Conservation (phyloP, 2,329 filamentous ascomycete genomes). For the Mycocentrospora acerina region DNA sequence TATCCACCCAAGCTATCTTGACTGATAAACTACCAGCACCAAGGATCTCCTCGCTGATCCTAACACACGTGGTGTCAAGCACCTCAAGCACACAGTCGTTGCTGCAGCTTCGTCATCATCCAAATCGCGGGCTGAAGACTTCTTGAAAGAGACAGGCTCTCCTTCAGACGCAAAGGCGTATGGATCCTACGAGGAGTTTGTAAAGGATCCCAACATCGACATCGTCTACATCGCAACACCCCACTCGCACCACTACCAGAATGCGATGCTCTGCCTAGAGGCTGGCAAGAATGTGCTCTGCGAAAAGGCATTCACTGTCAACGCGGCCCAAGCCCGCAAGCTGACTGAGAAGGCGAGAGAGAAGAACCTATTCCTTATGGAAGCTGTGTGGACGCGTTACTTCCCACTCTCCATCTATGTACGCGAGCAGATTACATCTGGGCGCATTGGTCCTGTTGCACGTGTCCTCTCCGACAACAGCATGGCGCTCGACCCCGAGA, state of each 20-base stretch:
- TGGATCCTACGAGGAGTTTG: conserved; percentile 79
- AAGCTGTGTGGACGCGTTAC: conserved; percentile 83
- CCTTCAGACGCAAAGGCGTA: conserved; percentile 70
- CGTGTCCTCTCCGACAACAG: conserved; percentile 60
- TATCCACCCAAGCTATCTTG: conserved; percentile 10
- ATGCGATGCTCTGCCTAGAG: conserved; percentile 79
- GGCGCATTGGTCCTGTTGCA: conserved; percentile 57
- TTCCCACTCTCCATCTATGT: conserved; percentile 81
- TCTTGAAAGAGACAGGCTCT: conserved; percentile 71
- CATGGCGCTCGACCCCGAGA: conserved; percentile 63
- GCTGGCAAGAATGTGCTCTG: conserved; percentile 87
- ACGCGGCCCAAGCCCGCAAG: conserved; percentile 71
- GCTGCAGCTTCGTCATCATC: conserved; percentile 81
- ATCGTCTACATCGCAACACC: conserved; percentile 89
- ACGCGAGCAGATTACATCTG: conserved; percentile 62
- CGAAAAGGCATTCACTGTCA: conserved; percentile 89
- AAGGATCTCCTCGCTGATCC: conserved; percentile 79
- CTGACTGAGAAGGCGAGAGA: conserved; percentile 70
- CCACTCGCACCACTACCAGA: conserved; percentile 91
- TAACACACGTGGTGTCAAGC: conserved; percentile 64
- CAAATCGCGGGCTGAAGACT: conserved; percentile 66
- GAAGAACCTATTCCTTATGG: conserved; percentile 58
- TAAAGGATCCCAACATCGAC: conserved; percentile 75
- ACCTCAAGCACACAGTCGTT: conserved; percentile 74
- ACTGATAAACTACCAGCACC: conserved; percentile 43